Base-by-base conservation (phyloP, 768 basidiomycete species). In the Rhodosporidiobolus odoratus region DNA sequence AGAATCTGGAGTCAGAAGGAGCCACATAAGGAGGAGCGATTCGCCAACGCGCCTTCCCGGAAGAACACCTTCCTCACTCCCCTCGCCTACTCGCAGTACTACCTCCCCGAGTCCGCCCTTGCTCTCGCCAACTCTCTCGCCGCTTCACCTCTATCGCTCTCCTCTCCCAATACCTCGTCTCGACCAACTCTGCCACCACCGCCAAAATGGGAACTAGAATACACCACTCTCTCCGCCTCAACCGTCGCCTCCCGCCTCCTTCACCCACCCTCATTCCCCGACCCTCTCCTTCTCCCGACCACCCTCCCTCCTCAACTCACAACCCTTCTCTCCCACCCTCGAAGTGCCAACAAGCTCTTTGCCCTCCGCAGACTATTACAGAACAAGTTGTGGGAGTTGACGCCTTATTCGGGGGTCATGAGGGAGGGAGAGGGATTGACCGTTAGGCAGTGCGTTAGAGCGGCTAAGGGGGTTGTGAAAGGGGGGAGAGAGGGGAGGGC, bases 1-100 rank as follows among this genome's bases (percentile, higher is more conserved):
- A 16, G 27, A 30, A 30, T 27, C 27, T 75, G 17, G 59, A 34
- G 32, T 30, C 76, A 77, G 74, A 79, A 71, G 75, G 78, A 75
- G 64, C 89, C 88, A 78, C 83, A 84, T 72, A 75, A 78, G 63
- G 81, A 85, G 73, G 80, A 86, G 85, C 80, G 75, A 62, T 75
- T 76, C 25, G 79, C 84, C 32, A 77, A 83, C 30, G 84, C 89
- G 17, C 92, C 92, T 17, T 89, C 89, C 34, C 82, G 89, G 66
- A 82, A 76, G 41, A 93, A 92, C 78, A 81, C 81, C 59, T 83
- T 84, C 57, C 88, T 88, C 84, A 85, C 86, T 15, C 88, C 89
- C 7, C 81, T 93, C 50, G 91, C 91, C 54, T 96, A 88, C 82
- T 87, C 89, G 58, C 92, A 95, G 85, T 91, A 90, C 74, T 75